Evolutionary conservation across 805 yeast genomes (phyloP).

Genomic region (Brettanomyces naardenensis): DNA sequence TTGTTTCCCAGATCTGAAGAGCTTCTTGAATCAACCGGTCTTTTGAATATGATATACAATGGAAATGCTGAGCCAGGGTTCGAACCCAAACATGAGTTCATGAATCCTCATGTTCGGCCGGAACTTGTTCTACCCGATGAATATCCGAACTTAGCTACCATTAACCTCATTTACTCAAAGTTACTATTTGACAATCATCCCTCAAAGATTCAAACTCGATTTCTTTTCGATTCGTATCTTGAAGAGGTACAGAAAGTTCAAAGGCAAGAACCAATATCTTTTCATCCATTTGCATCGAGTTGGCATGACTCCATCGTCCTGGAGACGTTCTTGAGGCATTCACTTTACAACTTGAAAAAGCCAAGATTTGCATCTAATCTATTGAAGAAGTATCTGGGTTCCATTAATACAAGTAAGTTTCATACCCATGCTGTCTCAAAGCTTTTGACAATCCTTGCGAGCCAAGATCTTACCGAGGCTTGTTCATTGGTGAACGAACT

Average conservation of each 20-base stretch:
- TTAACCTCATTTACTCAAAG: neutral
- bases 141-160: neutral
- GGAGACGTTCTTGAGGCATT: neutral
- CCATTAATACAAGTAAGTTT: neutral
- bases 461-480: neutral
- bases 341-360: slow-evolving; percentile 1
- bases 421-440: neutral
- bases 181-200: neutral
- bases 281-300: neutral
- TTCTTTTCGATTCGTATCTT: neutral
- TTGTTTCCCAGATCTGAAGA: slow-evolving; percentile 8
- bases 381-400: neutral
- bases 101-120: neutral
- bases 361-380: slow-evolving; percentile 8
- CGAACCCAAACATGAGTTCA: neutral
- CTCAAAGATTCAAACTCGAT: neutral
- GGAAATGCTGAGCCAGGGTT: neutral
- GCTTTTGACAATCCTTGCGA: neutral
- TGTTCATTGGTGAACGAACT: neutral
- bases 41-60: neutral
- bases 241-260: neutral
- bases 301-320: neutral
- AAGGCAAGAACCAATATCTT: neutral
- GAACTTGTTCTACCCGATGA: neutral
- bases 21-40: slow-evolving; percentile 1